Base-by-base conservation (phyloP, 495 filamentous ascomycete species). In the Diplogelasinospora grovesii region DNA sequence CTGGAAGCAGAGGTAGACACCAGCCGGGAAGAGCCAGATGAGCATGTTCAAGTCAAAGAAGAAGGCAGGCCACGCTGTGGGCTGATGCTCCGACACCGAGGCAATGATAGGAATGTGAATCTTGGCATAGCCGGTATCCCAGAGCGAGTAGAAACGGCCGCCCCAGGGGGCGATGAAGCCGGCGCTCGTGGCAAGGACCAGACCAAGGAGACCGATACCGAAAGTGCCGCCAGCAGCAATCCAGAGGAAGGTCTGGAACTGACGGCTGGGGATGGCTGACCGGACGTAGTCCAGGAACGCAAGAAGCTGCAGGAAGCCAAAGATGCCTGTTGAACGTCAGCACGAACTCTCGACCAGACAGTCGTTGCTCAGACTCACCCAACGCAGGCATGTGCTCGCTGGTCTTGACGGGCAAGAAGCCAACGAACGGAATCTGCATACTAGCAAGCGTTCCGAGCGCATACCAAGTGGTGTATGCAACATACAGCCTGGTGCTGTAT, bases 81-180 rank as follows among this genome's bases (percentile, higher is more conserved):
- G 93, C 63, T 99, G 93, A 73, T 99, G 93, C 63, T 99, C 93
- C 6, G 93, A 99, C 20, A 99, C 93, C 3, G 92, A 97, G 18
- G 93, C 93, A 64, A 99, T 99, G 56, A 99, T 99, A 23, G 93
- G 93, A 59, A 99, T 99, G 52, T 99, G 93, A 45, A 97, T 93
- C 69, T 99, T 99, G 51, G 93, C 93, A 59, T 99, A 99, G 50
- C 86, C 87, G 8, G 93, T 99, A 64, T 99, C 93, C 89, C 89
- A 99, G 23, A 99, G 78, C 0, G 93, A 99, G 68, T 99, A 99
- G 73, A 99, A 99, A 41, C 93, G 92, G 41, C 93, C 93, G 54
- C 86, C 88, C 93, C 93, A 99, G 5, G 93, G 93, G 23, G 93
- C 93, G 64, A 99, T 90, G 43, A 89, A 80, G 24, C 93, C 93